Evolutionary conservation across 495 filamentous ascomycete species (phyloP), one percentile per base, ranked within the genome.

Genomic region (Friedmanniomyces simplex): DNA sequence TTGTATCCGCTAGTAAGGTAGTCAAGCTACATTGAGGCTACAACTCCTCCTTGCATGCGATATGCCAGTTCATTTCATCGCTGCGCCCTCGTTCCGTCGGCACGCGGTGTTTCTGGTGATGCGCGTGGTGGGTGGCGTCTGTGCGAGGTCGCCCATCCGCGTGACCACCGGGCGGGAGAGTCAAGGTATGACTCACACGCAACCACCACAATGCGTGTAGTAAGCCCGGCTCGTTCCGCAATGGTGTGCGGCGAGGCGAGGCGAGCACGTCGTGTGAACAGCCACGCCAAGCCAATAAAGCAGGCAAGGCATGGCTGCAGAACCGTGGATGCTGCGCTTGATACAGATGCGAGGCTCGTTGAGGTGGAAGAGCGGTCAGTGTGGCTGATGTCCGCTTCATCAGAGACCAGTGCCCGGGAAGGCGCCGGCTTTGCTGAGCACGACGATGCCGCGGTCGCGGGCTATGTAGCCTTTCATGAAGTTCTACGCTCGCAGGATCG

Each of bases 391-490:
- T 49, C 13, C 20, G 20, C 51, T 86, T n/a, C n/a, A n/a, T n/a
- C 81, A 95, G 50, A 97, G 83, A 13, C 87, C 87, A 6, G 93
- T 98, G n/a, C 91, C 93, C 1, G 93, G 93, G 68, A 98, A 98
- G 3, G 91, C 91, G 43, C 88, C 88, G 22, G 74, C 82, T 69
- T 95, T 95, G 70, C 87, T 96, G 55, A 98, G 73, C 30, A 98
- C 93, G 20, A 97, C 84, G 51, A 85, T 88, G 54, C 87, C 87
- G 47, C 83, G 82, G 52, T 95, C 91, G 56, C 90, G 88, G 28
- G 89, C 82, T 59, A 98, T 97, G 73, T 98, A 98, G 52, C 93
- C 93, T 73, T 96, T 98, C 85, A 97, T 95, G 14, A 93, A 77
- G 54, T 86, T 85, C 89, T 98, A n/a, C n/a, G 59, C 32, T 25